These are phyloP conservation scores for Chaetomium strumarium DNA, from an alignment of 2,329 filamentous ascomycete species.

Conservation along the genomic window DNA sequence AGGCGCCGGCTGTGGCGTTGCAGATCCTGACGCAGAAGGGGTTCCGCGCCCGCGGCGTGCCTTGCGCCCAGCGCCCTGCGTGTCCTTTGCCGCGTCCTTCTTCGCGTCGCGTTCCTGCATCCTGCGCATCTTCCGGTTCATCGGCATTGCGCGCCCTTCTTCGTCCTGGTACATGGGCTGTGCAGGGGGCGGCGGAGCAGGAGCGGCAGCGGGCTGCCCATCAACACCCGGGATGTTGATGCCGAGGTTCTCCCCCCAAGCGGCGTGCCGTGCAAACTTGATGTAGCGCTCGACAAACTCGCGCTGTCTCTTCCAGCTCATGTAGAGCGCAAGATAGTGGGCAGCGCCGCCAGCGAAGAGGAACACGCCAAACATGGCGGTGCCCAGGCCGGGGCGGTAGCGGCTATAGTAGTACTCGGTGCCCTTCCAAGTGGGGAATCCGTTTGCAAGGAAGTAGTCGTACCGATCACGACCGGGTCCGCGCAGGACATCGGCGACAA, in stretches of 20 bases:
- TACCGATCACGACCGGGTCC: constrained; percentile 79
- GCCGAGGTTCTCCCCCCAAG: constrained; percentile 78
- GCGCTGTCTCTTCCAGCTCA: constrained; percentile 82
- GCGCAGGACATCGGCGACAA: constrained; percentile 80
- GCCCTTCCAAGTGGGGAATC: constrained; percentile 94
- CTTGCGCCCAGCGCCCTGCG: constrained; percentile 31
- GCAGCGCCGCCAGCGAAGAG: constrained; percentile 74
- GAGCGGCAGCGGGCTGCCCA: constrained; percentile 32
- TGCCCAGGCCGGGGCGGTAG: constrained; percentile 83
- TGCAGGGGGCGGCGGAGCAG: constrained; percentile 39
- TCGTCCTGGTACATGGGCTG: constrained; percentile 39
- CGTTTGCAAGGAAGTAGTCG: constrained; percentile 87
- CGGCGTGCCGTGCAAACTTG: constrained; percentile 76
- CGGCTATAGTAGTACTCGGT: constrained; percentile 97
- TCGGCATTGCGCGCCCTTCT: constrained; percentile 45
- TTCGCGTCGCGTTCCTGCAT: constrained; percentile 81
- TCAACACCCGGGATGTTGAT: constrained; percentile 60
- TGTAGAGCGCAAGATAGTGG: constrained; percentile 79
- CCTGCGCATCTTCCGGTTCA: constrained; percentile 82
- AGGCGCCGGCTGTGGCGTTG: constrained; percentile 49
- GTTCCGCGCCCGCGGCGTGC: constrained; percentile 31
- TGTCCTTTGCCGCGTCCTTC: constrained; percentile 55
- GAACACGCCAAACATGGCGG: constrained; percentile 76
- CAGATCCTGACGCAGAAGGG: constrained; percentile 37
- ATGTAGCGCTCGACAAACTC: constrained; percentile 93